phyloP scores from a whole-genome alignment of 331 rosid genomes.

The Cydonia oblonga region DNA sequence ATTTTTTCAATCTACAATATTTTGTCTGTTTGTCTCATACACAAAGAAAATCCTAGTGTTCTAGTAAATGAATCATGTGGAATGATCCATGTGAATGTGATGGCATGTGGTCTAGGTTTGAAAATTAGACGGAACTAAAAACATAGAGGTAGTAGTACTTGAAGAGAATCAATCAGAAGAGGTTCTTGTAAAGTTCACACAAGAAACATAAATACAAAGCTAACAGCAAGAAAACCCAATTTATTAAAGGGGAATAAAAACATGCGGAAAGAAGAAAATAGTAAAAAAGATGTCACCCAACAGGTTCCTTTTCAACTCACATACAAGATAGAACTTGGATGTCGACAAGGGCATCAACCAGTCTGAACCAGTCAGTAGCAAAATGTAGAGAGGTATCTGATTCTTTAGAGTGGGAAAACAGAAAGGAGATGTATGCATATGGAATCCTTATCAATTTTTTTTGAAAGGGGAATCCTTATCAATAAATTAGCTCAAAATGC shows the following conservation, averaged over 20 bases:
- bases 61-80: background rate
- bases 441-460: background rate
- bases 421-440: background rate
- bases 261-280: background rate
- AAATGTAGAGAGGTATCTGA: background rate
- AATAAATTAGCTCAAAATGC: background rate
- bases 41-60: background rate
- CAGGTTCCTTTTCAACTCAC: background rate
- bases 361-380: background rate
- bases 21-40: background rate
- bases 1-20: background rate
- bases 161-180: background rate
- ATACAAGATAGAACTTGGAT: background rate
- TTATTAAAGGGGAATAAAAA: background rate
- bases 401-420: background rate
- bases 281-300: background rate
- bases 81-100: background rate
- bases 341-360: background rate
- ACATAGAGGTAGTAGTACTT: background rate
- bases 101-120: background rate
- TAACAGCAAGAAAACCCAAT: background rate
- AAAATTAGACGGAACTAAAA: background rate
- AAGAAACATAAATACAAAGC: background rate
- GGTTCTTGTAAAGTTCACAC: background rate
- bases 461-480: background rate